Evolutionary conservation across 495 filamentous ascomycete genomes (phyloP), one percentile per base, ranked within the genome.

Genomic region (Penicillium antarcticum): DNA sequence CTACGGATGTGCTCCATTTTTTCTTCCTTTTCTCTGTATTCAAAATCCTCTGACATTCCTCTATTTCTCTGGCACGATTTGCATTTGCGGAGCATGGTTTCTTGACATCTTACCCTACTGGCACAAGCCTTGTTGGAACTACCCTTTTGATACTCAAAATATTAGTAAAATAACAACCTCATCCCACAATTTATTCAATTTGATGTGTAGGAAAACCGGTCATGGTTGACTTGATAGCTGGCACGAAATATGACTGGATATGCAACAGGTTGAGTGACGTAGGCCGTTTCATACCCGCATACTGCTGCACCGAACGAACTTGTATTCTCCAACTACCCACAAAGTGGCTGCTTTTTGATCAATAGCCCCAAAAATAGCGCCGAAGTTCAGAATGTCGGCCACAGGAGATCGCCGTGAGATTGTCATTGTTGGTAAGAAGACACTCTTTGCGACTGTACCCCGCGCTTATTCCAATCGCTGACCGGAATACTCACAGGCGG

Each of bases 361-460:
- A 14, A 9, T 65, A 29, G 33, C 57, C 16, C 49, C 41, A 17
- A 55, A 48, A 18, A 51, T 67, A 37, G 55, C 49, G 29, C 60
- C 56, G 8, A 55, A 52, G 36, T 16, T 42, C 38, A 72, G 57
- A 36, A 77, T 77, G 74, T 53, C 73, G 40, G 53, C 58, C 16
- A 31, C 57, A 36, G 58, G 55, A 35, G 70, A 71, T 42, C 69
- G 75, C 50, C 77, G 82, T 58, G 79, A 88, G 45, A 88, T 89
- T 52, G 79, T 88, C 48, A 84, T 89, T 50, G 65, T 87, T 57
- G 85, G 85, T 87, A 73, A 58, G 79, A 54, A 44, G n/a, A 48
- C 14, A 47, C 36, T 44, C 18, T 38, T 48, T 34, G 48, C 48
- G 23, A 39, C 37, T 55, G 18, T 67, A 63, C 69, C 67, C 70